A percentile compares a stretch with the other conserved stretches of the same genome.
Conservation (phyloP, 2,329 filamentous ascomycete species). For the Botrytis elliptica region DNA sequence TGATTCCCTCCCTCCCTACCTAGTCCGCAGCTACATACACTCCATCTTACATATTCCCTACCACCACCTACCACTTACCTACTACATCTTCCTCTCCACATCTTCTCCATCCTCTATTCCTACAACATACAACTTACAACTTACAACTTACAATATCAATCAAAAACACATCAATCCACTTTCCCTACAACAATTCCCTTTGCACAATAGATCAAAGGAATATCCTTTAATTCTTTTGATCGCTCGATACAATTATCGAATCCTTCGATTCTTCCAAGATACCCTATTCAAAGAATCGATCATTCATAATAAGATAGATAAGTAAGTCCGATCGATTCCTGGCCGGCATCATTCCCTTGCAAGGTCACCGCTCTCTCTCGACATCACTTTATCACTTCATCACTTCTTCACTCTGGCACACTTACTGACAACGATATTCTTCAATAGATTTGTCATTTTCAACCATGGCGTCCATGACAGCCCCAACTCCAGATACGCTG, state of each 20-base stretch:
- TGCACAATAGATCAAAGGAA: background rate
- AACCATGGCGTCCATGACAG: slow-evolving; percentile 37
- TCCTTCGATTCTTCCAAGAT: slow-evolving; percentile 6
- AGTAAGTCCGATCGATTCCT: background rate
- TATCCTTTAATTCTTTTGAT: background rate
- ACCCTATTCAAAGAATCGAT: background rate
- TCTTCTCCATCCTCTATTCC: background rate
- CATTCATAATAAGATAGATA: background rate
- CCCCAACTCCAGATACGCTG: slow-evolving; percentile 59
- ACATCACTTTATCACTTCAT: background rate
- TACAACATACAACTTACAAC: background rate
- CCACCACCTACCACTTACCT: background rate
- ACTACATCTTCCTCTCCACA: background rate
- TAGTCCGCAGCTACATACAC: background rate
- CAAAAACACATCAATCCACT: background rate
- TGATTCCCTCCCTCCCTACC: too few relatives aligned
- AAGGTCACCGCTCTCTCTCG: background rate
- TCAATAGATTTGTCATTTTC: slow-evolving; percentile 9
- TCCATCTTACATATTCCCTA: background rate
- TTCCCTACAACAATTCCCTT: background rate
- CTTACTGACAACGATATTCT: background rate
- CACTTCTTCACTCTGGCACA: background rate
- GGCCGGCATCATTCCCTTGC: background rate
- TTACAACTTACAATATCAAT: background rate
- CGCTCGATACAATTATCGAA: background rate